phyloP scores from a whole-genome alignment of 371 early-diverging fungal species.

The Neoconidiobolus thromboides region DNA sequence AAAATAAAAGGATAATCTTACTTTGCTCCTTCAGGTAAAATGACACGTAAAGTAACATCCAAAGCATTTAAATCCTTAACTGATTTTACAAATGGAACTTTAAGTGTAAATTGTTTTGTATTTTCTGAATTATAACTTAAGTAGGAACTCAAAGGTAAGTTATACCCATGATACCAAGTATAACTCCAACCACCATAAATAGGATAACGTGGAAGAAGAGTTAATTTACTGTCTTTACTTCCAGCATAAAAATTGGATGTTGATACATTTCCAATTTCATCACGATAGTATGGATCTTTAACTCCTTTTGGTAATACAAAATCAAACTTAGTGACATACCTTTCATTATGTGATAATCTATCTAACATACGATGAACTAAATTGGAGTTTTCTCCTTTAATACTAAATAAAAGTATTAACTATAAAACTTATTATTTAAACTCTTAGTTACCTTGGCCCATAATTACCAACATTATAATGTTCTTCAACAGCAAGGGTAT shows the following conservation, averaged over 20 bases:
- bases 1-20: slow-evolving; percentile 15
- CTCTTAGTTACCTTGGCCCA: slow-evolving; percentile 49
- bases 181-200: slow-evolving; percentile 92
- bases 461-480: slow-evolving; percentile 56
- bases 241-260: slow-evolving; percentile 53
- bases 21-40: slow-evolving; percentile 85
- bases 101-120: slow-evolving; percentile 39
- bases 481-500: slow-evolving; percentile 66
- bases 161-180: slow-evolving; percentile 83
- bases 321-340: neutral
- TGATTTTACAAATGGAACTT: slow-evolving; percentile 35
- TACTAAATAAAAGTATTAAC: neutral
- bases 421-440: neutral
- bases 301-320: slow-evolving; percentile 41
- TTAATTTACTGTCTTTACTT: slow-evolving; percentile 26
- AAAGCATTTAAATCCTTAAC: slow-evolving; percentile 28
- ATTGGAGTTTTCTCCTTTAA: neutral
- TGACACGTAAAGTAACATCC: slow-evolving; percentile 25
- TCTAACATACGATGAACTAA: neutral
- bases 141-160: slow-evolving; percentile 35
- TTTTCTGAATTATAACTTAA: slow-evolving; percentile 20
- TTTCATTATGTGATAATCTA: too few relatives aligned
- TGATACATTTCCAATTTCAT: slow-evolving; percentile 92
- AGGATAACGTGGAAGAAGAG: slow-evolving; percentile 75
- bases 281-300: slow-evolving; percentile 63